These are phyloP conservation scores for Lactarius tabidus DNA, from an alignment of 768 basidiomycete species.

Conservation along the genomic window DNA sequence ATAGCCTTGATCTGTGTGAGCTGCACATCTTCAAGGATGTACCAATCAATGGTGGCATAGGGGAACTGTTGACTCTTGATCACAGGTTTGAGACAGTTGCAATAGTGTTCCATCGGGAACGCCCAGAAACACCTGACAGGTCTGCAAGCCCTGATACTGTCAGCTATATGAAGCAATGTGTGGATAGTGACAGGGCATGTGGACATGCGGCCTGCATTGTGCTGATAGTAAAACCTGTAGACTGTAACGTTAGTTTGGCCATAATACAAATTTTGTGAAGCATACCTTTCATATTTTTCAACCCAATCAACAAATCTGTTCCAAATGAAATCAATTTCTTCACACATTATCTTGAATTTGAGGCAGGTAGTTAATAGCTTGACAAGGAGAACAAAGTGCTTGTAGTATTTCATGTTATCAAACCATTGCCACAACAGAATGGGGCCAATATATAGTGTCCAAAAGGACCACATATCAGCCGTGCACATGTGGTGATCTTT, in stretches of 20 bases:
- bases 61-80: constrained; percentile 27
- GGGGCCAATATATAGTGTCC: background rate
- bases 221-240: constrained; percentile 31
- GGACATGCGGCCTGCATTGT: constrained; percentile 25
- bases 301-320: constrained; percentile 43
- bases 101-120: constrained; percentile 33
- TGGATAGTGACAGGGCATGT: constrained; percentile 35
- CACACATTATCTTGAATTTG: constrained; percentile 25
- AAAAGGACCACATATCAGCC: constrained; percentile 28
- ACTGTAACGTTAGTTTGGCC: background rate
- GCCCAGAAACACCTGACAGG: constrained; percentile 32
- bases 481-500: background rate
- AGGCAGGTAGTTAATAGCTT: background rate
- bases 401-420: background rate
- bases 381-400: constrained; percentile 15
- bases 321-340: constrained; percentile 33
- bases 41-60: background rate
- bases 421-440: background rate
- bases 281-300: constrained; percentile 37
- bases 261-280: background rate
- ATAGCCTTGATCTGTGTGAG: no score
- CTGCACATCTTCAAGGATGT: no score
- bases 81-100: constrained; percentile 26
- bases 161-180: constrained; percentile 32
- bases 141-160: constrained; percentile 28